These are phyloP conservation scores for Trichoderma sp. DNA, from an alignment of 2,329 filamentous ascomycete genomes.

Conservation along the genomic window DNA sequence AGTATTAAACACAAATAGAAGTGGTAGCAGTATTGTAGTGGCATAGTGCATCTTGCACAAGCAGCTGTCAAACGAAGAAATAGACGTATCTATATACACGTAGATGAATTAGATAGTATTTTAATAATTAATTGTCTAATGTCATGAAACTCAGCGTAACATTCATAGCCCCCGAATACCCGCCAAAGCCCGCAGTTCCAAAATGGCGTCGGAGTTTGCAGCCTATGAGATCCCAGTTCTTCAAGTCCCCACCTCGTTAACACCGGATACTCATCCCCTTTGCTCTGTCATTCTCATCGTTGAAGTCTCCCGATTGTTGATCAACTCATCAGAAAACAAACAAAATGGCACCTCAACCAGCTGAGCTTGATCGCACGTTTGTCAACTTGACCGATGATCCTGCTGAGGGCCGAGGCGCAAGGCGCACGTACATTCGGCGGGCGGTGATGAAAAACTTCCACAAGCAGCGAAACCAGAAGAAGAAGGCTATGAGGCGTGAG, in stretches of 20 bases:
- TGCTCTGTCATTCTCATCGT: background rate
- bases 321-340: background rate
- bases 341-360: background rate
- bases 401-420: background rate
- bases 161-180: background rate
- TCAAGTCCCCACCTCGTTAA: background rate
- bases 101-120: background rate
- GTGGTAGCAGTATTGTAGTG: background rate
- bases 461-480: slow-evolving; percentile 2
- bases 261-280: background rate
- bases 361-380: background rate
- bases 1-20: background rate
- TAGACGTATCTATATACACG: background rate
- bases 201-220: background rate
- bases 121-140: background rate
- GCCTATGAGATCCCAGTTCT: background rate
- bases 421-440: slow-evolving; percentile 12
- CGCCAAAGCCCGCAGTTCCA: background rate
- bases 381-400: slow-evolving; percentile 13
- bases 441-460: slow-evolving; percentile 19
- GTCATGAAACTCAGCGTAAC: background rate
- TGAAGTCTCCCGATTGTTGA: background rate
- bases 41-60: background rate
- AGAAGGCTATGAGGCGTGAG: background rate
- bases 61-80: too few species aligned